These are phyloP conservation scores for Penicillium parvum DNA, from an alignment of 495 filamentous ascomycete species.

Conservation along the genomic window DNA sequence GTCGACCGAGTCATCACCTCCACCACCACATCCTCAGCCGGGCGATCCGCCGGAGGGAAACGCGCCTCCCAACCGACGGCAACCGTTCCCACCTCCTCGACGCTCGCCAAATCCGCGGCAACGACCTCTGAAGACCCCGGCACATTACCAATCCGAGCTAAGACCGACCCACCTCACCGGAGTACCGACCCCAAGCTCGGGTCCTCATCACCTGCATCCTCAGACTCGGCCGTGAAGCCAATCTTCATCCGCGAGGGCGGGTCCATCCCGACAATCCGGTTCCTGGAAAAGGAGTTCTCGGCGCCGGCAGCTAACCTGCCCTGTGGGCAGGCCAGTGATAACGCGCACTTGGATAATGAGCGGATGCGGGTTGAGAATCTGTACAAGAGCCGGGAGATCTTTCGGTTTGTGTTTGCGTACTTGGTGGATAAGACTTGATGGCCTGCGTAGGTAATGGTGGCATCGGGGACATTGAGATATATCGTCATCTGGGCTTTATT, in stretches of 20 bases:
- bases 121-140: conserved; percentile 9
- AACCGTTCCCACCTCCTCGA: conserved; percentile 53
- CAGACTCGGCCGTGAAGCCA: conserved; percentile 27
- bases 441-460: too few species aligned
- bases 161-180: conserved; percentile 1
- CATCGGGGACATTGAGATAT: neutral
- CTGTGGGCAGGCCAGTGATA: conserved; percentile 91
- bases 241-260: conserved; percentile 96
- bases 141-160: conserved; percentile 22
- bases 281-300: conserved; percentile 90
- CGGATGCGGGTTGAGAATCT: conserved; percentile 80
- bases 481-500: neutral
- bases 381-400: conserved; percentile 87
- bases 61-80: conserved; percentile 33
- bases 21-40: conserved; percentile 36
- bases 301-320: conserved; percentile 92
- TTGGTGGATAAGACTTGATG: conserved; percentile 50
- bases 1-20: conserved; percentile 46
- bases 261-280: conserved; percentile 87
- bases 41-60: conserved; percentile 33
- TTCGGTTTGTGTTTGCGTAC: conserved; percentile 75
- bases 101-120: conserved; percentile 47
- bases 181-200: neutral
- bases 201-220: neutral
- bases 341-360: conserved; percentile 94